These are phyloP conservation scores for Cladosporium halotolerans DNA, from an alignment of 2,329 filamentous ascomycete species.

Conservation along the genomic window DNA sequence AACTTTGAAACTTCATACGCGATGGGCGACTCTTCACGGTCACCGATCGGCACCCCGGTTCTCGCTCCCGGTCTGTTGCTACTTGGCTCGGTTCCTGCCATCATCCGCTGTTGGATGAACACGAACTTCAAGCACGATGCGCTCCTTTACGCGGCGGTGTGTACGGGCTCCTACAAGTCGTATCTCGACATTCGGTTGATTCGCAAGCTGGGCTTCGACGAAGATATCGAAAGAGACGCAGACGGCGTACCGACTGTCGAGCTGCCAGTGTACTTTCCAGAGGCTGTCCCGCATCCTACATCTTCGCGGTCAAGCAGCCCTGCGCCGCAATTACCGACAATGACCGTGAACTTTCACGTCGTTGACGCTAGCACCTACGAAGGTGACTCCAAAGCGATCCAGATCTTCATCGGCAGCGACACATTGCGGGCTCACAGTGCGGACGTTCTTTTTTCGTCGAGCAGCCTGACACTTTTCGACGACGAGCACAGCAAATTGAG, in stretches of 20 bases:
- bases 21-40: conserved; percentile 59
- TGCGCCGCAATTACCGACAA: conserved; percentile 70
- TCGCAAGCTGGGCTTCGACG: conserved; percentile 64
- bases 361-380: conserved; percentile 49
- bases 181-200: conserved; percentile 71
- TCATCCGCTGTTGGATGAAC: conserved; percentile 92
- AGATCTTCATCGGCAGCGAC: conserved; percentile 87
- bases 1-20: conserved; percentile 70
- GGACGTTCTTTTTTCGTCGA: conserved; percentile 86
- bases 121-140: conserved; percentile 84
- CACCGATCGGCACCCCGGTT: conserved; percentile 63
- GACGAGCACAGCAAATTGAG: conserved; percentile 81
- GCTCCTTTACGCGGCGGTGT: conserved; percentile 84
- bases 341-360: conserved; percentile 74
- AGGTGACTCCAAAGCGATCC: conserved; percentile 57
- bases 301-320: conserved; percentile 69
- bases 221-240: conserved; percentile 36
- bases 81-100: conserved; percentile 82
- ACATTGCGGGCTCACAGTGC: conserved; percentile 78
- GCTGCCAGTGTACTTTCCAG: conserved; percentile 79
- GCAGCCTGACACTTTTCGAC: conserved; percentile 79
- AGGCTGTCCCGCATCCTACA: conserved; percentile 74
- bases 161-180: conserved; percentile 84
- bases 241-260: conserved; percentile 65
- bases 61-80: conserved; percentile 81